These are phyloP conservation scores for Millerago galiae DNA, from an alignment of 805 yeast genomes.

Conservation along the genomic window DNA sequence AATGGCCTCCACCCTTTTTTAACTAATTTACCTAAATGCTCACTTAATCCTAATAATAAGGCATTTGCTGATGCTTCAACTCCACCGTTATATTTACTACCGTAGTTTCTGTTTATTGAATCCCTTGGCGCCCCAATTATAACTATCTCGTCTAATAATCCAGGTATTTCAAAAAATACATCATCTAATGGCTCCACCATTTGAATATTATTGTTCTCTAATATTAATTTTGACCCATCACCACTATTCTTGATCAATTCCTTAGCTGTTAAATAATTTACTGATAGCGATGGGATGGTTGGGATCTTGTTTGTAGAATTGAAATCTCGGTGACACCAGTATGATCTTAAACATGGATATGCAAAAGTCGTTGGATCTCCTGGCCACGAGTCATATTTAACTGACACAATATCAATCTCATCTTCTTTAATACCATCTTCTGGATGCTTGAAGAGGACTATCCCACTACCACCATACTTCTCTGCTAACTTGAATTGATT, in stretches of 20 bases:
- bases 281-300: slow-evolving; percentile 47
- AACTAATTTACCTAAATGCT: slow-evolving; percentile 40
- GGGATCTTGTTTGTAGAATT: slow-evolving; percentile 33
- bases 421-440: slow-evolving; percentile 35
- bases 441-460: slow-evolving; percentile 45
- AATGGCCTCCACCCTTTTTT: slow-evolving; percentile 63
- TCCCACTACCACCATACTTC: slow-evolving; percentile 55
- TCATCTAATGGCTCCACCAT: slow-evolving; percentile 39
- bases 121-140: slow-evolving; percentile 54
- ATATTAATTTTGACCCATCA: background rate
- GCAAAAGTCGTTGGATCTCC: slow-evolving; percentile 82
- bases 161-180: slow-evolving; percentile 49
- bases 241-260: background rate
- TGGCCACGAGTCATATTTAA: slow-evolving; percentile 50
- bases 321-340: slow-evolving; percentile 6
- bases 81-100: background rate
- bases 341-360: slow-evolving; percentile 41
- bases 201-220: slow-evolving; percentile 29
- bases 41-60: slow-evolving; percentile 38
- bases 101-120: slow-evolving; percentile 23
- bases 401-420: slow-evolving; percentile 53
- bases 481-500: slow-evolving; percentile 35
- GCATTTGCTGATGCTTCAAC: slow-evolving; percentile 6
- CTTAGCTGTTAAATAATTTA: slow-evolving; percentile 28
- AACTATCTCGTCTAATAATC: slow-evolving; percentile 47